A percentile compares a stretch with the other conserved stretches of the same genome.
phyloP scores from a whole-genome alignment of 176 grass and related monocot species.

The Thinopyrum elongatum region DNA sequence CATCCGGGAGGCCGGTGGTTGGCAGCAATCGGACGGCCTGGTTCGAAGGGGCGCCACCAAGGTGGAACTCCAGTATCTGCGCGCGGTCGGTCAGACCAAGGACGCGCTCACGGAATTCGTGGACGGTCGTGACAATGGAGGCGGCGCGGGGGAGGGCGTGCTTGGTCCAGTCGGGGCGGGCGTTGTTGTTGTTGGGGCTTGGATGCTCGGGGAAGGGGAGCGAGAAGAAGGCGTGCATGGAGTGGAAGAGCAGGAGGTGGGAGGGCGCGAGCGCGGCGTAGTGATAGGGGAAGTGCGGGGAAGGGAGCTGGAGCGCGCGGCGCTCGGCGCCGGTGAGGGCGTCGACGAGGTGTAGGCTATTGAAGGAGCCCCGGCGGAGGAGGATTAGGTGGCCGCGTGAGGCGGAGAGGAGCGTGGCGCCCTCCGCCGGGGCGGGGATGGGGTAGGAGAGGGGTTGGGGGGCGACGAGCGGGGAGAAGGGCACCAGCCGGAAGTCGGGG shows the following conservation, averaged over 20 bases:
- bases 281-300: constrained; percentile 31
- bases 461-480: constrained; percentile 24
- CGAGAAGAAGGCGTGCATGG: constrained; percentile 44
- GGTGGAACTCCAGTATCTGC: constrained; percentile 42
- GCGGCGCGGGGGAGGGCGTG: constrained; percentile 33
- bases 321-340: constrained; percentile 14
- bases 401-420: not conserved
- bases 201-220: not conserved
- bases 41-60: not conserved
- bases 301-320: constrained; percentile 16
- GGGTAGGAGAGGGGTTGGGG: not conserved
- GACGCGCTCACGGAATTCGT: constrained; percentile 34
- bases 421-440: not conserved
- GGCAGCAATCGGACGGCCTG: constrained; percentile 11
- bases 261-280: constrained; percentile 34
- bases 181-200: not conserved
- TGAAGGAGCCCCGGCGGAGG: not conserved
- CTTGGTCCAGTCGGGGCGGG: constrained; percentile 19
- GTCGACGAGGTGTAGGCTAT: not conserved
- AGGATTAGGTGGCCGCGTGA: constrained; percentile 31
- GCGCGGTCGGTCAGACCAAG: constrained; percentile 38
- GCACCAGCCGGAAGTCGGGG: not conserved
- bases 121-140: constrained; percentile 23
- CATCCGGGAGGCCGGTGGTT: constrained; percentile 29
- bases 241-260: constrained; percentile 45